Base-by-base conservation (phyloP, 306 rosid species). In the Lathyrus tuberosus region DNA sequence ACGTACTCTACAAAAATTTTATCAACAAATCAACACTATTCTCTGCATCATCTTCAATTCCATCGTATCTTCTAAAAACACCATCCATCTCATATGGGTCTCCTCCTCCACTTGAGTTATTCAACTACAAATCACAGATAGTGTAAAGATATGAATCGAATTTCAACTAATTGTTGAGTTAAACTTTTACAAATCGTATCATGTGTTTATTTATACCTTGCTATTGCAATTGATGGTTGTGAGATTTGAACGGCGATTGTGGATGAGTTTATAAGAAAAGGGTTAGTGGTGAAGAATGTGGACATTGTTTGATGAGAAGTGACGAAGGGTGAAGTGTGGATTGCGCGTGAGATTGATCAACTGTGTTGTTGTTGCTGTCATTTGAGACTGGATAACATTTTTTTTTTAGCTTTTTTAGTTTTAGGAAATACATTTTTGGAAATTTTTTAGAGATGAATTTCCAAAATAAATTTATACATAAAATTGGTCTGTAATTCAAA, bases 21-120 rank as follows among this genome's bases (percentile, higher is more conserved):
- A 88, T 72, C 56, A 88, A 77, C 87, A 88, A 78, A 79, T 88
- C 91, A 1, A 88, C 76, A 30, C 91, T 88, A 54, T 86, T 88
- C 73, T 88, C 91, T 5, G 86, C 72, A 1, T 88, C 95, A 6
- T 83, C 86, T 58, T 78, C 87, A 44, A 73, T 64, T 38, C 69
- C 81, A 67, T 78, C 87, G 43, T 76, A 83, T 1, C 80, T 81
- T 43, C 73, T 79, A 37, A 78, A 86, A 76, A 83, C 70, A 18
- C 67, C 91, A 28, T 78, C 86, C 16, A 80, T 56, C 24, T 71
- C 85, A 76, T 80, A 79, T 4, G 57, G 11, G 15, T 76, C 95
- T 73, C 81, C 81, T 10, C 82, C 82, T 9, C 75, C 70, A 10
- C 26, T 54, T 49, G 90, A 78, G 71, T 70, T 80, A 60, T 71